Evolutionary conservation across 2,329 filamentous ascomycete species (phyloP).

Genomic region (Amylocarpus encephaloides): DNA sequence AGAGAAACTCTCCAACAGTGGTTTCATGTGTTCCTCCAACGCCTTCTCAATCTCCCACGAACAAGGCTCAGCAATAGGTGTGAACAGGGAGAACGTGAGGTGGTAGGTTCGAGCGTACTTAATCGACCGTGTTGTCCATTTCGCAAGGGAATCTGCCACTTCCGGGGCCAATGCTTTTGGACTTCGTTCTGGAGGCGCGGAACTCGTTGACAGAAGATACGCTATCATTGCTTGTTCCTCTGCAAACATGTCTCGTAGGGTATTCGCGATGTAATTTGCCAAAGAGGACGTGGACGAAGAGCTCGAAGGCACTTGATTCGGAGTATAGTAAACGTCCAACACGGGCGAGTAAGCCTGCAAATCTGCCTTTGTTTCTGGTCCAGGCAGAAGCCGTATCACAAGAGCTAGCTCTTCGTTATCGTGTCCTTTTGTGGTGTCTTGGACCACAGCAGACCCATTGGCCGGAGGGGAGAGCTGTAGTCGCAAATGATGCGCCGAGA

Average conservation of each 20-base stretch:
- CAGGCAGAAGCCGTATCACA: constrained; percentile 63
- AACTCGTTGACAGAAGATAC: constrained; percentile 59
- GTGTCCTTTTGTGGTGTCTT: constrained; percentile 30
- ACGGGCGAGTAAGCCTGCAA: constrained; percentile 64
- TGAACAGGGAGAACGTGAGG: constrained; percentile 91
- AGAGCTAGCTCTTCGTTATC: constrained; percentile 52
- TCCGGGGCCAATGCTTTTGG: constrained; percentile 44
- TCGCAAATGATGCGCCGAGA: constrained; percentile 75
- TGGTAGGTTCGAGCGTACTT: constrained; percentile 94
- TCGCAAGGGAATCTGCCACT: constrained; percentile 50
- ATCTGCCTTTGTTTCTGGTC: constrained; percentile 51
- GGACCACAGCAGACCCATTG: constrained; percentile 15
- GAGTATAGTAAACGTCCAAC: constrained; percentile 71
- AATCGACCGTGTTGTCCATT: constrained; percentile 75
- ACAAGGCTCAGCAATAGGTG: constrained; percentile 68
- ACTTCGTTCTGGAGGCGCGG: constrained; percentile 43
- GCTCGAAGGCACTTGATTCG: constrained; percentile 58
- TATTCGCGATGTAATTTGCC: constrained; percentile 71
- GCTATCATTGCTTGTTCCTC: constrained; percentile 87
- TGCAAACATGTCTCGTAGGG: constrained; percentile 70
- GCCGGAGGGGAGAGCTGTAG: constrained; percentile 52
- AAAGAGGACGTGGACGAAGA: constrained; percentile 65
- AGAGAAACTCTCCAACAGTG: constrained; percentile 70
- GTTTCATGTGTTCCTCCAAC: constrained; percentile 72
- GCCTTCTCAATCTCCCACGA: constrained; percentile 88